phyloP scores from a whole-genome alignment of 257 asterid species.

The Handroanthus guayacan region DNA sequence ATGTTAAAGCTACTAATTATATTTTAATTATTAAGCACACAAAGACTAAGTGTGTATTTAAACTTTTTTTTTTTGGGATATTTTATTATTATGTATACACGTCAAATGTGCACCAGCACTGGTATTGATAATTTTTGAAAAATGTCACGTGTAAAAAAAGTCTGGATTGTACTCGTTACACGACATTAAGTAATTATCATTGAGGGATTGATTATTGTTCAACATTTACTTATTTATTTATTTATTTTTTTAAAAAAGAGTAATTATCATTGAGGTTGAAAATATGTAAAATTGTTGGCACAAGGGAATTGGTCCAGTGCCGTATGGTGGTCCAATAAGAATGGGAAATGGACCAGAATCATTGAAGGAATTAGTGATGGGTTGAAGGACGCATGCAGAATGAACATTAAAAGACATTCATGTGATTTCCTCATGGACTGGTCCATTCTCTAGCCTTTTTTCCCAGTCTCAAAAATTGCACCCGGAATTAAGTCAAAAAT shows the following conservation, averaged over 20 bases:
- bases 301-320: slow-evolving; percentile 43
- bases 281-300: not conserved
- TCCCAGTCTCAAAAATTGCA: not conserved
- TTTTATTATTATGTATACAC: no score
- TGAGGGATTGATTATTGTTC: no score
- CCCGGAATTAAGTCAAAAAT: no score
- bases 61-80: no score
- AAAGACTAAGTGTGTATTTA: no score
- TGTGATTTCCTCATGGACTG: slow-evolving; percentile 45
- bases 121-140: not conserved
- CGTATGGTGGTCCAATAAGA: slow-evolving; percentile 23
- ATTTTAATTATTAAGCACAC: no score
- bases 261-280: not conserved
- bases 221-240: no score
- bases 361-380: not conserved
- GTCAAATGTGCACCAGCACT: no score
- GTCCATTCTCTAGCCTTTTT: slow-evolving; percentile 33
- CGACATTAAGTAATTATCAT: not conserved
- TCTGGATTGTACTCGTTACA: not conserved
- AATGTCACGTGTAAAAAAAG: not conserved
- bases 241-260: no score
- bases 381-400: not conserved
- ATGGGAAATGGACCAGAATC: slow-evolving; percentile 45
- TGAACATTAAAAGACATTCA: slow-evolving; percentile 37
- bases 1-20: no score